Evolutionary conservation across 2,329 filamentous ascomycete species (phyloP), one percentile per base, ranked within the genome.

Genomic region (Fusarium nygamai): DNA sequence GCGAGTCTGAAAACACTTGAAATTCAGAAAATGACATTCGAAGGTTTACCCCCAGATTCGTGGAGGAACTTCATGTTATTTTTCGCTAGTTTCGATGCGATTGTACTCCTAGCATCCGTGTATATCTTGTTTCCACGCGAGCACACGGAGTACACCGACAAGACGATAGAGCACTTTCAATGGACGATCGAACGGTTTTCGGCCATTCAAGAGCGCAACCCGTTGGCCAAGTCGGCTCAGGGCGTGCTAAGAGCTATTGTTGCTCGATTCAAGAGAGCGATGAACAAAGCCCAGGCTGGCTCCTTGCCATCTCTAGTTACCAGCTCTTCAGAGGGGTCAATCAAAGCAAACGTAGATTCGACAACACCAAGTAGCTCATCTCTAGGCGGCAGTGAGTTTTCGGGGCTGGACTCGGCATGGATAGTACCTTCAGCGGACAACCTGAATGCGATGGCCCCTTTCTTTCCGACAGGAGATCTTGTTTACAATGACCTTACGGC

Each of bases 81-180:
- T 78, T 91, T 90, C 60, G 89, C 88, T 60, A 91, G 88, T 12
- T 92, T 92, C 67, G 90, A 92, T 74, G 90, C 90, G 20, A 87
- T 91, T 27, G 88, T 92, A 22, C 83, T 92, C 63, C 84, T 91
- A 61, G 87, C 90, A 0, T 87, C 88, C 24, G 87, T 91, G 38
- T 91, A 88, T 77, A 91, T 92, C 39, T 78, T 92, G 14, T 90
- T 90, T 69, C 89, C 90, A 3, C 83, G 82, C 29, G 89, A 91
- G 74, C 86, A 90, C 63, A 77, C 81, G 6, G 86, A 88, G 33
- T 80, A 87, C 33, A 77, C 88, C 1, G 81, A 84, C 8, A 82
- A 82, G 31, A 85, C 87, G 1, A 79, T 88, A 14, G 87, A 89
- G 75, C 88, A 91, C 73, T 90, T 90, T 72, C 85, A 87, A 50